Base-by-base conservation (phyloP, 805 yeast species). In the Wickerhamomyces canadensis region DNA sequence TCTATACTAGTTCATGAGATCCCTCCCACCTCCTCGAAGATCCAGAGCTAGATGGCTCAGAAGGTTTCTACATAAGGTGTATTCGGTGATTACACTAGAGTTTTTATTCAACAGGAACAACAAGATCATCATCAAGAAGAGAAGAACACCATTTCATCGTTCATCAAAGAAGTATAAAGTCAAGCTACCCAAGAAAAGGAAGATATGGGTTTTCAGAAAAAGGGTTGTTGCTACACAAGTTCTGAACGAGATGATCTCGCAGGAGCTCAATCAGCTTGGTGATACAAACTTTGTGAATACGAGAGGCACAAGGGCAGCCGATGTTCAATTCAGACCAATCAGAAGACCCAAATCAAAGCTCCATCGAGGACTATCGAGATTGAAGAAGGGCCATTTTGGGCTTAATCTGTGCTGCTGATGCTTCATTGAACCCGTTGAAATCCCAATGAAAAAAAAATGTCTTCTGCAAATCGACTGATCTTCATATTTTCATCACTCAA, bases 1-100 rank as follows among this genome's bases (percentile, higher is more conserved):
- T n/a, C n/a, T n/a, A n/a, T n/a, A n/a, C n/a, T n/a, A n/a, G n/a
- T n/a, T 31, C 12, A 54, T 54, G 56, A 49, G 55, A 38, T 44
- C 57, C 1, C 44, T 54, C 5, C 58, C 58, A 19, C 49, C 42
- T 5, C 58, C 58, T 26, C 33, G 58, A 27, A 35, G 33, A 11
- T 54, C 58, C n/a, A 35, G 56, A 2, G 5, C 42, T 1, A 38
- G 58, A n/a, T 15, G 34, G 6, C 26, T 54, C 19, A 36, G 37
- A 28, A 35, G 42, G 13, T 19, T 52, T 8, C 33, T 52, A 17
- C 39, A 34, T 10, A 33, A 28, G n/a, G 9, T 53, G 4, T 49
- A 49, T 36, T 15, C 18, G 5, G 6, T 49, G 2, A 23, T 51
- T 14, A 42, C 55, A 3, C 31, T 53, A 6, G 36, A 41, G 28